Evolutionary conservation across 2,329 filamentous ascomycete species (phyloP).

Genomic region (Curvularia hawaiiensis): DNA sequence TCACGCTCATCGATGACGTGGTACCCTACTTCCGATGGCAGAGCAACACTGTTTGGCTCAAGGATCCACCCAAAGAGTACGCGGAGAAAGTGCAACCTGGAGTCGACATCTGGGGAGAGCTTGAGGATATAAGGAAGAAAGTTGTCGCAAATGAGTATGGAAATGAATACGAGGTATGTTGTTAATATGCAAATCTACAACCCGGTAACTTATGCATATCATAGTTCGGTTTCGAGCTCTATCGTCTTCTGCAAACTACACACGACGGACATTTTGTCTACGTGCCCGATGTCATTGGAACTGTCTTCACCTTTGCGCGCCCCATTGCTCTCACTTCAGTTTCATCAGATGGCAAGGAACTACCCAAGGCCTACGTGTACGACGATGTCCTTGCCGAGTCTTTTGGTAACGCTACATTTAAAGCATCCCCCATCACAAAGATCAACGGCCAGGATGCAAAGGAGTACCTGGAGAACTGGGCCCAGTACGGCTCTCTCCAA

Average conservation of each 20-base stretch:
- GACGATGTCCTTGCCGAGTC: slow-evolving; percentile 51
- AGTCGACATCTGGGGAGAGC: slow-evolving; percentile 49
- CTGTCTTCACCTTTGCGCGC: slow-evolving; percentile 57
- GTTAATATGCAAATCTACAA: not conserved
- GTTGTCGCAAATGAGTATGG: slow-evolving; percentile 44
- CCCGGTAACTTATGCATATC: slow-evolving; percentile 8
- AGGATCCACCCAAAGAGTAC: slow-evolving; percentile 54
- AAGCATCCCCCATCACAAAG: not conserved
- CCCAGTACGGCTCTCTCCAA: slow-evolving; percentile 56
- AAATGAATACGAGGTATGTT: slow-evolving; percentile 49
- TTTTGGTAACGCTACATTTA: slow-evolving; percentile 2
- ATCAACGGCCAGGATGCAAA: not conserved
- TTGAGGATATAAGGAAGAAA: slow-evolving; percentile 48
- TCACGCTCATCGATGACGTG: slow-evolving; percentile 50
- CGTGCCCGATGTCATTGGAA: slow-evolving; percentile 59
- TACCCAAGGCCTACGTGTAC: slow-evolving; percentile 64
- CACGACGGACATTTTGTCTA: slow-evolving; percentile 71
- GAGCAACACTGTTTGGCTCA: slow-evolving; percentile 51
- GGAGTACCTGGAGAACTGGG: slow-evolving; percentile 46
- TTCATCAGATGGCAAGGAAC: slow-evolving; percentile 56
- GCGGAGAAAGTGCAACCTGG: slow-evolving; percentile 51
- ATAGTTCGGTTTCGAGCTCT: slow-evolving; percentile 43
- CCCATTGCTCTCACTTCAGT: slow-evolving; percentile 62
- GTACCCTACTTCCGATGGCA: slow-evolving; percentile 55
- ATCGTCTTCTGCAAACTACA: slow-evolving; percentile 55